phyloP scores from a whole-genome alignment of 2,329 filamentous ascomycete species.

The Xylaria sp. region DNA sequence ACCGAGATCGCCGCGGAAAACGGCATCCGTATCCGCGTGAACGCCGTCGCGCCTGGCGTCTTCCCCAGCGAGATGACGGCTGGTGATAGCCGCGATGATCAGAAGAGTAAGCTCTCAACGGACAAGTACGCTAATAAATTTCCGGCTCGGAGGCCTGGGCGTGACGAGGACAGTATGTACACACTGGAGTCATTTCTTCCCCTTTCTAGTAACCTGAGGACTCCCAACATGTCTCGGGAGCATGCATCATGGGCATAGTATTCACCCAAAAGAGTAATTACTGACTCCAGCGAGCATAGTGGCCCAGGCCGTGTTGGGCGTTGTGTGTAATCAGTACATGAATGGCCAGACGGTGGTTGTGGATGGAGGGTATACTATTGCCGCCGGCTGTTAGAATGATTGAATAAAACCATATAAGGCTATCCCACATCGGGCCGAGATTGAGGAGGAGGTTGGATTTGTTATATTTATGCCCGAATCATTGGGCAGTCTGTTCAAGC shows the following conservation, averaged over 20 bases:
- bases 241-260: no score
- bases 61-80: constrained; percentile 79
- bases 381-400: constrained; percentile 49
- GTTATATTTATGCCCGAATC: no score
- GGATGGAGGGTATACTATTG: constrained; percentile 57
- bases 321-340: constrained; percentile 55
- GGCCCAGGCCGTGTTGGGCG: constrained; percentile 71
- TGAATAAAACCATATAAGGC: neutral
- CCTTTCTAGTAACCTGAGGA: no score
- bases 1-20: constrained; percentile 67
- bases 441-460: no score
- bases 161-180: constrained; percentile 75
- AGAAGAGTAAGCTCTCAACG: constrained; percentile 69
- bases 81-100: constrained; percentile 55
- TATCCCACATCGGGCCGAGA: neutral
- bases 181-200: no score
- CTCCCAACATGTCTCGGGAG: no score
- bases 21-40: constrained; percentile 72
- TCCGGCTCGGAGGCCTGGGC: constrained; percentile 73
- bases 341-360: constrained; percentile 57
- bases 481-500: no score
- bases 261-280: no score
- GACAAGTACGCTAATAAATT: constrained; percentile 69
- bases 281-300: no score
- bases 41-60: constrained; percentile 78